Evolutionary conservation across 129 eudicot species (phyloP).

Genomic region (Chrysanthemum lavandulifolium): DNA sequence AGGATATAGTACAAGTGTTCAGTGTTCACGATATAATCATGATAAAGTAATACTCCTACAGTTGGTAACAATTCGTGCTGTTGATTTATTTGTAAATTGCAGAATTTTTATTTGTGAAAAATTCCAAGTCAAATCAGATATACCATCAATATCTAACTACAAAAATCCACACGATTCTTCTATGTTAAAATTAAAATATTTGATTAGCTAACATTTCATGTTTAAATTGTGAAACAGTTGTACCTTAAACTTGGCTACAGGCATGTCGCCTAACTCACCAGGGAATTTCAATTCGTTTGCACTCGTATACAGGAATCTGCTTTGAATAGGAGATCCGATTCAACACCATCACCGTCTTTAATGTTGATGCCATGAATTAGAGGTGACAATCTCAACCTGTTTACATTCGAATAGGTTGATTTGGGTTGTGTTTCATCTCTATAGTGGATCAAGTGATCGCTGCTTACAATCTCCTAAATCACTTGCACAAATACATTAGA

Average conservation of each 20-base stretch:
- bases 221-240: too few species aligned
- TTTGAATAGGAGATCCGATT: too few species aligned
- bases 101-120: not conserved
- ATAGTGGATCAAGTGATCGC: too few species aligned
- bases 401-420: too few species aligned
- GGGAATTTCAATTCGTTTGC: too few species aligned
- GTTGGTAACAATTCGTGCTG: not conserved
- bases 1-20: conserved; percentile 6
- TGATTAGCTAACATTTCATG: not conserved
- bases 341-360: too few species aligned
- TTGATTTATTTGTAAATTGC: not conserved
- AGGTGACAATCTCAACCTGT: too few species aligned
- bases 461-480: not conserved
- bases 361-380: too few species aligned
- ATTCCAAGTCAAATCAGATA: not conserved
- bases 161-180: not conserved
- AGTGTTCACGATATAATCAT: not conserved
- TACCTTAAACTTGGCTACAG: too few species aligned
- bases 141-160: not conserved
- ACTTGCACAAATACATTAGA: not conserved
- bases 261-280: too few species aligned
- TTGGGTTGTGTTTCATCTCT: too few species aligned
- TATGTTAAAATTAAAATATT: not conserved
- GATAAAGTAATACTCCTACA: not conserved
- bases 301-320: too few species aligned